These are phyloP conservation scores for Elongisporangium prolatum DNA, from an alignment of 352 stramenopile species.

Conservation along the genomic window DNA sequence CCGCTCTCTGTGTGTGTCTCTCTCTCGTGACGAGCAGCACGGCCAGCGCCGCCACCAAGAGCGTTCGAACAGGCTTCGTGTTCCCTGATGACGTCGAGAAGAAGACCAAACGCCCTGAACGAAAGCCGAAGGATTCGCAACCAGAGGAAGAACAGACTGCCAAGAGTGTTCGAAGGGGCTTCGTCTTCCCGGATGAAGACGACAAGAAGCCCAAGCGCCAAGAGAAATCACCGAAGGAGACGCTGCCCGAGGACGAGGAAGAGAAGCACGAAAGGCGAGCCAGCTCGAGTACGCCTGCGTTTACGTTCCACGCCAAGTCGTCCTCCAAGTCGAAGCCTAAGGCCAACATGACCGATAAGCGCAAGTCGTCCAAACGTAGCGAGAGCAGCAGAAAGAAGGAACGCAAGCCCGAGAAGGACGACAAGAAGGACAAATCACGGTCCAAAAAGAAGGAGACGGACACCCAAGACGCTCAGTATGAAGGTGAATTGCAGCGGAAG, in stretches of 20 bases:
- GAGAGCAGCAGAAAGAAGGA: conserved; percentile 45
- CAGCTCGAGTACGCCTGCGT: background rate
- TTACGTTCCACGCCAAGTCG: background rate
- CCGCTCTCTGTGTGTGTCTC: too few relatives aligned
- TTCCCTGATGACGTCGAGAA: conserved; percentile 25
- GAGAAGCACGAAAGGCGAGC: background rate
- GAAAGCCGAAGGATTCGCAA: conserved; percentile 19
- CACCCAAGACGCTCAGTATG: conserved; percentile 11
- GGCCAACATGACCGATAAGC: background rate
- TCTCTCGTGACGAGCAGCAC: conserved; percentile 12
- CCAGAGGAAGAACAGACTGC: conserved; percentile 12
- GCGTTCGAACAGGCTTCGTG: conserved; percentile 45
- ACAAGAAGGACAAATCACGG: conserved; percentile 28
- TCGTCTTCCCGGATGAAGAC: conserved; percentile 37
- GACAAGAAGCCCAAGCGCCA: conserved; percentile 18
- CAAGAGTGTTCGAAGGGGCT: conserved; percentile 30
- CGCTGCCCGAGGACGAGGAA: conserved; percentile 15
- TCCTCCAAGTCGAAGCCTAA: background rate
- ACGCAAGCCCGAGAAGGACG: conserved; percentile 28
- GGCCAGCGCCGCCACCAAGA: conserved; percentile 12
- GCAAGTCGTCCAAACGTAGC: conserved; percentile 12
- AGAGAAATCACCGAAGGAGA: conserved; percentile 16
- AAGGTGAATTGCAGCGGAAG: conserved; percentile 10
- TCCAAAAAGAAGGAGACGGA: conserved; percentile 38
- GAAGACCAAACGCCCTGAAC: conserved; percentile 14